phyloP scores from a whole-genome alignment of 768 basidiomycete genomes.

The Leucosporidium creatinivorum region DNA sequence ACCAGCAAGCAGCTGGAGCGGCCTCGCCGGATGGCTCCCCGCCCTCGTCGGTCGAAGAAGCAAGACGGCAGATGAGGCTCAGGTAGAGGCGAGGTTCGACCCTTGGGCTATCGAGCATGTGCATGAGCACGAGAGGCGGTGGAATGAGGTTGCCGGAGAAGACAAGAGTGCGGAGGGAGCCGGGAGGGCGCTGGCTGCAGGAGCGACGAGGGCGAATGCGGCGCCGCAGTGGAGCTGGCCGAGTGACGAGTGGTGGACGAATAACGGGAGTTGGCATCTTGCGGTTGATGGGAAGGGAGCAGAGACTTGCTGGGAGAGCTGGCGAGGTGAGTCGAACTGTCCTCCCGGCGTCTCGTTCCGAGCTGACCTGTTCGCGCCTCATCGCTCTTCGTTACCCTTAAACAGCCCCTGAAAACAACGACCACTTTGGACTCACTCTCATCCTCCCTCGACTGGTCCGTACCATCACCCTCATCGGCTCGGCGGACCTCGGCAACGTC shows the following conservation, averaged over 20 bases:
- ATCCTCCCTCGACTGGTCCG: constrained; percentile 8
- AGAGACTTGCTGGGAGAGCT: constrained; percentile 23
- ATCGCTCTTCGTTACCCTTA: neutral
- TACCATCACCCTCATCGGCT: constrained; percentile 15
- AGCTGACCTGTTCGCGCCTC: neutral
- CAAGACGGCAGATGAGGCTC: too few relatives aligned
- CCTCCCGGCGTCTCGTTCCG: neutral
- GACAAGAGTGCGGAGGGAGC: too few relatives aligned
- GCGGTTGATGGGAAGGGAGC: constrained; percentile 23
- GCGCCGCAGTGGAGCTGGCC: constrained; percentile 4
- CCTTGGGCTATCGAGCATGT: neutral
- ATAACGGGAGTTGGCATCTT: constrained; percentile 25
- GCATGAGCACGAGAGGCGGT: neutral
- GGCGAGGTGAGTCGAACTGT: constrained; percentile 1
- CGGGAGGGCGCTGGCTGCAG: too few relatives aligned
- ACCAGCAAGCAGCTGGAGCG: neutral
- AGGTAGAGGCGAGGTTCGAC: neutral
- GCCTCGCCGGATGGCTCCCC: neutral
- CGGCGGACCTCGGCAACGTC: constrained; percentile 23
- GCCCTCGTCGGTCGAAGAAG: too few relatives aligned
- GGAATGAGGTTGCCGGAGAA: neutral
- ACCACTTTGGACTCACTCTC: constrained; percentile 30
- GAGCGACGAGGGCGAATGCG: too few relatives aligned
- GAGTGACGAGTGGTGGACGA: constrained; percentile 10
- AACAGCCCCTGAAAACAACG: constrained; percentile 16